These are phyloP conservation scores for Leishmania gerbilli DNA, from an alignment of 208 protist species.

Conservation along the genomic window DNA sequence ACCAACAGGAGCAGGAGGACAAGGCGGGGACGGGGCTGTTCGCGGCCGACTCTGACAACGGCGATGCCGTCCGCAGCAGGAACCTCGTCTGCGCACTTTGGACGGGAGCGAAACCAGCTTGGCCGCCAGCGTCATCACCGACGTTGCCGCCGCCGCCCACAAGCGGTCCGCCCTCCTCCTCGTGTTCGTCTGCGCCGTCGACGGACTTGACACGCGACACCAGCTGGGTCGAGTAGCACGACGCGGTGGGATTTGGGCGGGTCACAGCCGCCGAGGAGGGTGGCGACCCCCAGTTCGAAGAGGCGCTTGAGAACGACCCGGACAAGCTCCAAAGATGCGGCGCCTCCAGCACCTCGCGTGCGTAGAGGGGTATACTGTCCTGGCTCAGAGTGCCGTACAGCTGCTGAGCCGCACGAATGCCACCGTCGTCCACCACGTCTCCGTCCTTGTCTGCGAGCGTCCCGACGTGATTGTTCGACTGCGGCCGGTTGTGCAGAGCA, in stretches of 20 bases:
- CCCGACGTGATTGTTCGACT: not conserved
- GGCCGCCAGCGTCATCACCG: not conserved
- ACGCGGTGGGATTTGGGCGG: not conserved
- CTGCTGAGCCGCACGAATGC: not conserved
- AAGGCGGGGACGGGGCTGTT: not conserved
- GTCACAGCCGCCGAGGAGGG: slow-evolving; percentile 1
- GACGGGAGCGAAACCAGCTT: not conserved
- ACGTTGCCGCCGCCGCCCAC: not conserved
- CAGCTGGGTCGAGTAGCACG: not conserved
- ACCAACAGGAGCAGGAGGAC: not conserved
- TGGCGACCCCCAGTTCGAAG: not conserved
- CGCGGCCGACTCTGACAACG: not conserved
- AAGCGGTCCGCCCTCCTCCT: not conserved
- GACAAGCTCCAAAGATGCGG: not conserved
- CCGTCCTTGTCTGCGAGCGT: not conserved
- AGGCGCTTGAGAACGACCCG: not conserved
- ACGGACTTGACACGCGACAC: not conserved
- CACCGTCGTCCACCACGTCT: not conserved
- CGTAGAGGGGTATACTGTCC: not conserved
- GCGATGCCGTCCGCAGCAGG: not conserved
- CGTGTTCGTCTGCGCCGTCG: not conserved
- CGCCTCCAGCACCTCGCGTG: not conserved
- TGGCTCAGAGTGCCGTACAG: slow-evolving; percentile 1
- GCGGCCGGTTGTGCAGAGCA: not conserved
- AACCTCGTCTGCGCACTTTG: not conserved